Base-by-base conservation (phyloP, 805 yeast species). In the Kuraishia ogatae region DNA sequence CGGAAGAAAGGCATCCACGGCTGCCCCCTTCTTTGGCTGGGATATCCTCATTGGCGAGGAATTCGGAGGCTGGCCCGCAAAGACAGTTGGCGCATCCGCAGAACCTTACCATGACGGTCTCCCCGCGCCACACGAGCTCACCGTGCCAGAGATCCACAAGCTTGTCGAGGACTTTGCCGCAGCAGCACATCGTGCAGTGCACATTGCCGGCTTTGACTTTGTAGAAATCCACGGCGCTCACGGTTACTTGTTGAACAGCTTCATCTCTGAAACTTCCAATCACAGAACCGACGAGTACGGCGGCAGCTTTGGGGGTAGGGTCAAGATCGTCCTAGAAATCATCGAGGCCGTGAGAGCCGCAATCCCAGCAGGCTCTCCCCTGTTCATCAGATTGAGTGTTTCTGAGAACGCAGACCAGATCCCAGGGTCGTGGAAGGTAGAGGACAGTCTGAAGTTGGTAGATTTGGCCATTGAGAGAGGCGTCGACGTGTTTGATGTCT, bases 401-500 rank as follows among this genome's bases (percentile, higher is more conserved):
- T 59, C 73, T 47, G 84, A 81, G 56, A 65, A 71, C 50, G 51
- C 39, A 20, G 59, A 59, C 24, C 71, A 70, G 48, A 68, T 67
- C n/a, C 69, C 72, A 29, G 66, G 64, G 1, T 66, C 72, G 4
- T 78, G 82, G 81, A 72, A 65, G 2, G 62, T 75, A 39, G 74
- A 74, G 46, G 83, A 81, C 58, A 65, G 81, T 2, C 60, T 72
- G 28, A 67, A 68, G 55, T 62, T 80, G 46, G 72, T 77, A 0
- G 68, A 70, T 17, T 57, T 68, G 7, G 64, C 79, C 8, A 67
- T 68, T 19, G 71, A 72, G 24, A 69, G 66, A 53, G 83, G 81
- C 10, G 72, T 83, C 50, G 81, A 79, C 56, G 66, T 82, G 19
- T 58, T 83, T 43, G 87, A 83, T 61, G 72, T 78, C 50, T 79